Base-by-base conservation (phyloP, 2,329 filamentous ascomycete species). In the Stachybotrys echinatus region DNA sequence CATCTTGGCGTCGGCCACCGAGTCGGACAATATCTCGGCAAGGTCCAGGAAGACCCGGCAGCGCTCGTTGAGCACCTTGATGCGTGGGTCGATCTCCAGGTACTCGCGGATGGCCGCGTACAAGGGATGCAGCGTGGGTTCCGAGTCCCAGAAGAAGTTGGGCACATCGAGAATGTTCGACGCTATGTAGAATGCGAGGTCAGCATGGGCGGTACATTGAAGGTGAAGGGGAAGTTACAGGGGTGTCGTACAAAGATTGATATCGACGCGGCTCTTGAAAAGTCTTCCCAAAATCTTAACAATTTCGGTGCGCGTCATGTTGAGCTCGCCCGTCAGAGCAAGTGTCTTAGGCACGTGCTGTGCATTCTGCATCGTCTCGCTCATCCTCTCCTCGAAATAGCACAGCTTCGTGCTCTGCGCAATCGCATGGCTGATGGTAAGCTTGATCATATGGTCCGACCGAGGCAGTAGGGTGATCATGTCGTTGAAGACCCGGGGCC, bases 61-160 rank as follows among this genome's bases (percentile, higher is more conserved):
- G 48, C 94, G 87, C 71, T 97, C 94, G 69, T 99, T 99, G 56
- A 99, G 85, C 21, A 97, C 92, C 68, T 95, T 90, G 65, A 96
- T 96, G 49, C 94, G 89, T 7, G 88, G 90, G 63, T 95, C 92
- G 67, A 99, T 97, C 65, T 99, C 94, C 53, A 99, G 86, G 65
- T 99, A 99, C 67, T 97, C 94, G 60, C 94, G 89, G 47, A 97
- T 90, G 52, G 92, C 94, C 52, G 84, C 85, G 73, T 99, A 99
- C 23, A 99, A 84, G 0, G 94, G 94, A 65, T 96, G 90, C 0
- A 99, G 79, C 0, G 90, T 96, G 18, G 94, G 94, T 65, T 99
- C 94, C 12, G 89, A 89, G 67, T 97, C 92, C 94, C 94, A 99
- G 78, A 97, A 95, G 78, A 96, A 96, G 66, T 92, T 95, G 53